Evolutionary conservation across 2,329 filamentous ascomycete genomes (phyloP), one percentile per base, ranked within the genome.

Genomic region (Botrytis byssoidea): DNA sequence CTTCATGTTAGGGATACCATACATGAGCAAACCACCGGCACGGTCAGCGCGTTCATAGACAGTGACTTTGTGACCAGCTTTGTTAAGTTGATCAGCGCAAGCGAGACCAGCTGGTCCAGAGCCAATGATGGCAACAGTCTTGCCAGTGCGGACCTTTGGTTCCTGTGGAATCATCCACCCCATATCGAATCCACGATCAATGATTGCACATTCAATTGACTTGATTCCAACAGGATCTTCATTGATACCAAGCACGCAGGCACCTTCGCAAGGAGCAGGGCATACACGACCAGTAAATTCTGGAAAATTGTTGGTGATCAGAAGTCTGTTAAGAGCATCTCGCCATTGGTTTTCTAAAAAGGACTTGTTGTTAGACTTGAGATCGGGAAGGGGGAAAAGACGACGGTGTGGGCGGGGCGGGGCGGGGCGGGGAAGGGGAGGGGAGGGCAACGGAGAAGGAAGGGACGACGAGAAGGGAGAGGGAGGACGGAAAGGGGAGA

Each of bases 1-100:
- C 87, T 98, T 98, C 95, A 98, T 98, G 87, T 98, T 98, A 78
- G 95, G 95, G 78, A 98, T 98, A 78, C 95, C 95, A 82, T 98
- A 98, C 95, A 98, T 98, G 80, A 98, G 89, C 72, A 98, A 87
- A 83, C 95, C 95, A 84, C 95, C 95, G 74, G 92, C 86, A 77
- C 95, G 93, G 82, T 98, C 95, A 74, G 94, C 90, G 77, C 95
- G 93, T 87, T 98, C 95, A 81, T 96, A 98, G 29, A 98, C 90
- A 20, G 94, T 97, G 72, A 98, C 94, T 7, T 82, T 85, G 85
- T 98, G 95, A 42, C 95, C 95, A 79, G 93, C 93, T 79, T 92
- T 92, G 89, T 98, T 98, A 78, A 98, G 90, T 84, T 98, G 95
- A 81, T 98, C 95, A 76, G 95, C 95, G 74, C 90, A 90, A 72